Conservation (phyloP, 78 protist genomes). For the Cavenderia fasciculata region DNA sequence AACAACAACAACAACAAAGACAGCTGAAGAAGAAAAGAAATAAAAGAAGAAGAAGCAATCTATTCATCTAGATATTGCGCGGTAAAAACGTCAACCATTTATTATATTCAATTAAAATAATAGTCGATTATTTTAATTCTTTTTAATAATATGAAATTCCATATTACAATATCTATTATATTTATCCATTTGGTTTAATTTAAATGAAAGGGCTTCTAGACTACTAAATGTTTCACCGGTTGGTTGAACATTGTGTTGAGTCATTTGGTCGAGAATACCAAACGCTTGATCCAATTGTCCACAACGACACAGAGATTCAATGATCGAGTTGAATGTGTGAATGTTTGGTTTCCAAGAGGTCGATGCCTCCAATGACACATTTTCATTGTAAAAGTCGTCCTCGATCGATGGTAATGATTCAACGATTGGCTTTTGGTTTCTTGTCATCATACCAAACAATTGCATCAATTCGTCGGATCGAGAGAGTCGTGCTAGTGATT, state of each 20-base stretch:
- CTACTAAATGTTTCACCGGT: constrained; percentile 33
- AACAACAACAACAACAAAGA: neutral
- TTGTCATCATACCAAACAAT: constrained; percentile 11
- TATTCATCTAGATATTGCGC: no score
- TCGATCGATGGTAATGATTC: constrained; percentile 24
- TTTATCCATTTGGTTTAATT: neutral
- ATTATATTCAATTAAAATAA: no score
- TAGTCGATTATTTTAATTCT: no score
- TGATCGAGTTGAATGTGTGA: constrained; percentile 21
- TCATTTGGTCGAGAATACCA: neutral
- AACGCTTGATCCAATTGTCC: constrained; percentile 26
- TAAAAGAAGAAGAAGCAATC: neutral
- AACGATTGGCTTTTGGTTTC: constrained; percentile 18
- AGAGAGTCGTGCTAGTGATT: neutral
- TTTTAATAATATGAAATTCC: constrained; percentile 53
- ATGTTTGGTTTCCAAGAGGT: constrained; percentile 38
- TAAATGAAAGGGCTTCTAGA: constrained; percentile 52
- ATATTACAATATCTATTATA: constrained; percentile 39
- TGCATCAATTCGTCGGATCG: constrained; percentile 4
- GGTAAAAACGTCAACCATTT: no score
- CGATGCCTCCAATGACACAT: neutral
- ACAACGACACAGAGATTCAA: constrained; percentile 11
- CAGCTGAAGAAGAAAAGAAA: neutral
- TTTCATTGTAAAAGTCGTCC: constrained; percentile 14
- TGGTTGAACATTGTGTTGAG: constrained; percentile 2